A percentile compares a stretch with the other conserved stretches of the same genome.
These are phyloP conservation scores for Eutrema heterophyllum DNA, from an alignment of 345 rosid species.

Conservation along the genomic window DNA sequence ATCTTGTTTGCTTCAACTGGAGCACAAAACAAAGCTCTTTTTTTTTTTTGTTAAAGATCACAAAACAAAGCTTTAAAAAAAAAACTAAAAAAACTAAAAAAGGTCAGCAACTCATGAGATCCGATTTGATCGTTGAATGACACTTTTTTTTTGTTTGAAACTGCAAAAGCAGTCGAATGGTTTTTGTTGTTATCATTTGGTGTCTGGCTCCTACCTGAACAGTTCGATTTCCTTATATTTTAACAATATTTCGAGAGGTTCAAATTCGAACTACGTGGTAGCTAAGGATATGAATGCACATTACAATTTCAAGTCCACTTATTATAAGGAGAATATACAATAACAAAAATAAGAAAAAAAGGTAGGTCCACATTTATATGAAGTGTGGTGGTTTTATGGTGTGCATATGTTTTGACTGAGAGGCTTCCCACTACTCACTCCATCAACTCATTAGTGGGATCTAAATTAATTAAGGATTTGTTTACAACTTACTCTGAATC, in stretches of 20 bases:
- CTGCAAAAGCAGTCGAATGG: conserved; percentile 23
- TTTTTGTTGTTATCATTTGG: conserved; percentile 27
- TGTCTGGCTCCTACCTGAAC: conserved; percentile 27
- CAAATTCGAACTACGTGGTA: conserved; percentile 31
- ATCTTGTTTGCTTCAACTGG: conserved; percentile 12
- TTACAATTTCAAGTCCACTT: conserved; percentile 15
- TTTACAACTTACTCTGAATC: background rate
- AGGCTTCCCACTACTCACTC: conserved; percentile 29
- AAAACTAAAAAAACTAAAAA: too few relatives aligned
- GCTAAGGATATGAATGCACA: conserved; percentile 18
- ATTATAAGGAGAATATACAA: background rate
- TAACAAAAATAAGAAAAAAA: background rate
- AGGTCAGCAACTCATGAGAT: conserved; percentile 26
- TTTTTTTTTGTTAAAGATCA: background rate
- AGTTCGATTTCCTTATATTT: conserved; percentile 9
- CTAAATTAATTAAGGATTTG: background rate
- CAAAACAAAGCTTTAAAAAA: background rate
- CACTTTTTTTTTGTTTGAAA: conserved; percentile 10
- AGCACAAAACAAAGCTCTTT: conserved; percentile 6
- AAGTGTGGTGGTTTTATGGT: conserved; percentile 24
- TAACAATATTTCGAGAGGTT: conserved; percentile 24
- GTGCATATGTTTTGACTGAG: conserved; percentile 27
- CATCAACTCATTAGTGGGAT: conserved; percentile 17
- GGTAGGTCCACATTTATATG: conserved; percentile 11
- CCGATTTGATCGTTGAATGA: conserved; percentile 16